Evolutionary conservation across 2,329 filamentous ascomycete species (phyloP).

Genomic region (Nectriaceae sp.): DNA sequence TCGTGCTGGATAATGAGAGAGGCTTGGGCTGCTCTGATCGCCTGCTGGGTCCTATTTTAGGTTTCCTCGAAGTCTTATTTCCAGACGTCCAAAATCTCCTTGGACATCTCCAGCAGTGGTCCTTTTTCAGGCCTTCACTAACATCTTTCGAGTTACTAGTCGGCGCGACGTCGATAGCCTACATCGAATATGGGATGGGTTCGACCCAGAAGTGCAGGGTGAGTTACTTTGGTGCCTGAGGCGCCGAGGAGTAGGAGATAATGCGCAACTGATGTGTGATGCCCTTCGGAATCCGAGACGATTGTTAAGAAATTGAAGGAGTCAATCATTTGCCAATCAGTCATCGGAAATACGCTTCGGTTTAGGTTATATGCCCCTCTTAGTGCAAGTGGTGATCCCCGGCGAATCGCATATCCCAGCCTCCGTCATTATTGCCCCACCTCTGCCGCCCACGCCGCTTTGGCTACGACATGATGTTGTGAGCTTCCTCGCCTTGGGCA

Average conservation of each 20-base stretch:
- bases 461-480: constrained; percentile 19
- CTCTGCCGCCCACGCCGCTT: constrained; percentile 21
- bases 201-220: constrained; percentile 20
- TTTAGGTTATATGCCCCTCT: too few species aligned
- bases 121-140: constrained; percentile 24
- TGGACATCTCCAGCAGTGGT: constrained; percentile 11
- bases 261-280: constrained; percentile 23
- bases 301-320: too few species aligned
- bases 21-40: constrained; percentile 29
- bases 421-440: constrained; percentile 22
- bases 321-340: too few species aligned
- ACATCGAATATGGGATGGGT: constrained; percentile 21
- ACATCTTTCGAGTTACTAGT: constrained; percentile 20
- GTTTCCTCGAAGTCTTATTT: constrained; percentile 26
- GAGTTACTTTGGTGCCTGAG: constrained; percentile 20
- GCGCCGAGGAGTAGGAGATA: constrained; percentile 13
- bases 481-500: constrained; percentile 3
- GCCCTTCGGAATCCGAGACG: constrained; percentile 11
- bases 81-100: constrained; percentile 18
- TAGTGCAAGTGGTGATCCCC: too few species aligned
- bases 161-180: constrained; percentile 13
- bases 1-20: constrained; percentile 28
- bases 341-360: too few species aligned
- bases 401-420: constrained; percentile 30
- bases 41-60: constrained; percentile 24